Evolutionary conservation across 495 filamentous ascomycete genomes (phyloP).

Genomic region (Choiromyces venosus): DNA sequence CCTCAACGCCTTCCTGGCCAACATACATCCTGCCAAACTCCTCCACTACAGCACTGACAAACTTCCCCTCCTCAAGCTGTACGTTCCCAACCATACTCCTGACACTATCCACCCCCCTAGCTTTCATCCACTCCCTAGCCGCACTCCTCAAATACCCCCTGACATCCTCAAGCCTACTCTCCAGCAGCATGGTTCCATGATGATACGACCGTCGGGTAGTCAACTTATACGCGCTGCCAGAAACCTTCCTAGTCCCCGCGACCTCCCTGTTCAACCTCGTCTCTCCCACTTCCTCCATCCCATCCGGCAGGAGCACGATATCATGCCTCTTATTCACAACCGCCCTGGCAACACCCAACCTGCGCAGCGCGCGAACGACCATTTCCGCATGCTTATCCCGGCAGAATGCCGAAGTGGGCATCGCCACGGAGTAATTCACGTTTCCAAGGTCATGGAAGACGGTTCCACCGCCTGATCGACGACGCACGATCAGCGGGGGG

Average conservation of each 20-base stretch:
- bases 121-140: constrained; percentile 65
- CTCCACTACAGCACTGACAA: constrained; percentile 50
- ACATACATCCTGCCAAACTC: constrained; percentile 56
- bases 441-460: constrained; percentile 92
- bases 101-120: constrained; percentile 88
- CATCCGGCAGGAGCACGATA: constrained; percentile 64
- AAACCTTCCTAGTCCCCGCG: constrained; percentile 64
- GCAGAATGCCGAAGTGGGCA: constrained; percentile 65
- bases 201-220: constrained; percentile 72
- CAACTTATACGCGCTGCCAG: constrained; percentile 89
- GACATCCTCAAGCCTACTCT: constrained; percentile 61
- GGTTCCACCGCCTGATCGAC: constrained; percentile 81
- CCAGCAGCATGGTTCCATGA: constrained; percentile 82
- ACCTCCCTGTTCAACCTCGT: constrained; percentile 24
- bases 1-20: constrained; percentile 4
- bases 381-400: constrained; percentile 84
- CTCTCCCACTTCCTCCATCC: constrained; percentile 9
- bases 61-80: constrained; percentile 47
- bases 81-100: constrained; percentile 79
- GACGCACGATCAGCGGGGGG: constrained; percentile 60
- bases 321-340: constrained; percentile 87
- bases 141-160: constrained; percentile 64
- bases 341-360: constrained; percentile 48
- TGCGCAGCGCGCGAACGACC: constrained; percentile 70
- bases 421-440: constrained; percentile 88